These are phyloP conservation scores for Penicillium goetzii DNA, from an alignment of 495 filamentous ascomycete genomes.

Conservation along the genomic window DNA sequence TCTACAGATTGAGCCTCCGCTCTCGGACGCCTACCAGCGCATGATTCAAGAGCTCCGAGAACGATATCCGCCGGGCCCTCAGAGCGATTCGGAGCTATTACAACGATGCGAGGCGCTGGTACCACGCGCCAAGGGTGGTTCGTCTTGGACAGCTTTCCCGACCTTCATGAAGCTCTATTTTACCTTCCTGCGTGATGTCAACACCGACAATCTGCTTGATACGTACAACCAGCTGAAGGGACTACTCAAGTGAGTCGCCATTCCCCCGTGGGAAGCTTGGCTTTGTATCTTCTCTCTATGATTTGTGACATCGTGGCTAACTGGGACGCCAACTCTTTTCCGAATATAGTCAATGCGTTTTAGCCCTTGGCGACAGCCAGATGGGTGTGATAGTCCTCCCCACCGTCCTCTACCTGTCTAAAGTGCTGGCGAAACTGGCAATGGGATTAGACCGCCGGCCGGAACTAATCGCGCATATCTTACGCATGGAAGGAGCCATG, in stretches of 20 bases:
- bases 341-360: conserved; percentile 65
- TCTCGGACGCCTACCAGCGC: conserved; percentile 65
- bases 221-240: conserved; percentile 75
- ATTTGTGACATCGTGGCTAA: conserved; percentile 11
- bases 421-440: conserved; percentile 74
- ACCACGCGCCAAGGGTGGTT: conserved; percentile 61
- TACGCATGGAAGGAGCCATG: conserved; percentile 51
- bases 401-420: conserved; percentile 75
- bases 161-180: conserved; percentile 80
- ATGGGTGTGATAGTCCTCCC: conserved; percentile 78
- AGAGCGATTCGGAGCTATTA: conserved; percentile 58
- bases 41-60: conserved; percentile 68
- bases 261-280: background rate
- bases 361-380: conserved; percentile 75
- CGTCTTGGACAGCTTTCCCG: conserved; percentile 73
- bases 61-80: conserved; percentile 53
- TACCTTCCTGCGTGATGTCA: conserved; percentile 75
- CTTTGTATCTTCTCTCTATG: background rate
- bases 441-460: conserved; percentile 79
- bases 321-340: background rate
- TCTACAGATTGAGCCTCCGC: conserved; percentile 66
- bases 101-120: conserved; percentile 60
- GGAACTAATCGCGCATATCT: conserved; percentile 63
- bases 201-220: conserved; percentile 71
- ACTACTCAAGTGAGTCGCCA: conserved; percentile 64